phyloP scores from a whole-genome alignment of 768 basidiomycete species.

The Mycena galericulata region DNA sequence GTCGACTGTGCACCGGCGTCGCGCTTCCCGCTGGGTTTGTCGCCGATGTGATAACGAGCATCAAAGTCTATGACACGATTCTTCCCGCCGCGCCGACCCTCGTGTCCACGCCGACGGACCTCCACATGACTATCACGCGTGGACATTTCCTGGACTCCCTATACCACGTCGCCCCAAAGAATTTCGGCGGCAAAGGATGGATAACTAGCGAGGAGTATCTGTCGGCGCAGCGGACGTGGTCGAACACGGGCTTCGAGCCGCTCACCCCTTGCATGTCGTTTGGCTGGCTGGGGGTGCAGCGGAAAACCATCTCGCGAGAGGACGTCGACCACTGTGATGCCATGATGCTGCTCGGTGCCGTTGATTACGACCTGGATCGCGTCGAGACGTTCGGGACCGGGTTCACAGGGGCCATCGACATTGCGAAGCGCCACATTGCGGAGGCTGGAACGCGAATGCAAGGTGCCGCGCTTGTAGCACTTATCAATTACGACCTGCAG shows the following conservation, averaged over 20 bases:
- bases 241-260: neutral
- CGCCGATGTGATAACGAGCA: neutral
- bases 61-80: neutral
- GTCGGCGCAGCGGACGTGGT: constrained; percentile 7
- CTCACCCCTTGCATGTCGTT: constrained; percentile 6
- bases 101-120: neutral
- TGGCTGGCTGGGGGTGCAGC: neutral
- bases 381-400: neutral
- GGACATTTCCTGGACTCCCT: neutral
- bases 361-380: constrained; percentile 6
- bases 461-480: constrained; percentile 6
- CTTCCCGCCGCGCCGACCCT: too few species aligned
- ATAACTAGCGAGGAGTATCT: constrained; percentile 5
- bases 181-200: constrained; percentile 8
- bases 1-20: neutral
- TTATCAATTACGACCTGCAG: constrained; percentile 20
- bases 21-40: neutral
- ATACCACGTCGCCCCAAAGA: constrained; percentile 15
- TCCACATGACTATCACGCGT: constrained; percentile 1
- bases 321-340: constrained; percentile 1
- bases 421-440: neutral
- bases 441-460: constrained; percentile 1
- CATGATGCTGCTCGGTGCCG: neutral
- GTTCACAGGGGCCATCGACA: neutral
- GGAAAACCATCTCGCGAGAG: neutral